Base-by-base conservation (phyloP, 768 basidiomycete genomes). In the Boletus bicolor region DNA sequence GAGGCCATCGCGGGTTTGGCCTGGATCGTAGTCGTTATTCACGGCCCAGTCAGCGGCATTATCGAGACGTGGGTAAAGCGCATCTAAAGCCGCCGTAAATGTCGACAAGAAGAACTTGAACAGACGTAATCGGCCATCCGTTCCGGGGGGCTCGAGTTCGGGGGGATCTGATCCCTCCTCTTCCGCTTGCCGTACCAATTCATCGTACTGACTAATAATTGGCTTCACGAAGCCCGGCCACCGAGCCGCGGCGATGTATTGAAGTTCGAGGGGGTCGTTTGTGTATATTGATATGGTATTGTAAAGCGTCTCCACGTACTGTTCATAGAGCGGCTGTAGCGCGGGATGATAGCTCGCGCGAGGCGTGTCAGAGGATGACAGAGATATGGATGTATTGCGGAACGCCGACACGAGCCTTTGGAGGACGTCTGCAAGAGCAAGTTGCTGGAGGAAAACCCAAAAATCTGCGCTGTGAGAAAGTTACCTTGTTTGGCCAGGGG, bases 151-250 rank as follows among this genome's bases (percentile, higher is more conserved):
- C 14, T 62, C 60, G 19, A 79, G 59, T 21, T 67, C 63, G 15
- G 66, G 55, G 8, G 61, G 65, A 11, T 67, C 69, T 5, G 55
- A 58, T 2, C 57, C 64, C 5, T 68, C 62, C 7, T 67, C 64
- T 41, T 56, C 58, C 37, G 53, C 62, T 63, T 63, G 56, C 28
- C 51, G 61, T n/a, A 66, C 53, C 19, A 59, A 11, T 21, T 59
- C 54, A 0, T 58, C 43, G 17, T 80, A 68, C 34, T 82, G 80
- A 50, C 82, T 81, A 7, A 89, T 66, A 14, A 92, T 65, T 0
- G 90, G 89, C 51, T 83, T 79, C 1, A 86, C 79, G 61, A 91
- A 92, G 2, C 84, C 86, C 0, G 90, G 88, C 90, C 91, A 93
- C 21, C 85, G 79, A 7, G 91, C 87, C 0, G 86, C 84, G 3